These are phyloP conservation scores for Nadsonia fulvescens DNA, from an alignment of 805 yeast species.

Conservation along the genomic window DNA sequence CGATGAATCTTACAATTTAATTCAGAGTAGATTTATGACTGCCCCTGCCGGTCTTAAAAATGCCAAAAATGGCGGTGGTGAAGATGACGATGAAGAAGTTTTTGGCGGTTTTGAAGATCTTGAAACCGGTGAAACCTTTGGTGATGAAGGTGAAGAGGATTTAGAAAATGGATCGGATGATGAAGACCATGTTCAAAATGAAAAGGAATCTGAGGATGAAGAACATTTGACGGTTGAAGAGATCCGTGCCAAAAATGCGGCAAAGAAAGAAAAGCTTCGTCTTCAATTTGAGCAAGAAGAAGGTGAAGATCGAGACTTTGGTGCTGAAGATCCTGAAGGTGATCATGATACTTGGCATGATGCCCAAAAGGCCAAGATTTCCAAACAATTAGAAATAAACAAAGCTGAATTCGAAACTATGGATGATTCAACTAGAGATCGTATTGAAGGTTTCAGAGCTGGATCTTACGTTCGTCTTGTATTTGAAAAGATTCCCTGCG, in stretches of 20 bases:
- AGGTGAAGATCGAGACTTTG: slow-evolving; percentile 46
- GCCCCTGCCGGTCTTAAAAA: slow-evolving; percentile 6
- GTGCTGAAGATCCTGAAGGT: slow-evolving; percentile 61
- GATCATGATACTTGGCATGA: slow-evolving; percentile 97
- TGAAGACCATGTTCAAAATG: slow-evolving; percentile 23
- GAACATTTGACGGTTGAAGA: slow-evolving; percentile 37
- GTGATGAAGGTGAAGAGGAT: slow-evolving; percentile 16
- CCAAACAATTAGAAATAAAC: slow-evolving; percentile 88
- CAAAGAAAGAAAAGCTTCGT: slow-evolving; percentile 73
- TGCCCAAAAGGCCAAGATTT: slow-evolving; percentile 89
- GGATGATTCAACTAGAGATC: slow-evolving; percentile 59
- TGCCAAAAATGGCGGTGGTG: slow-evolving; percentile 13
- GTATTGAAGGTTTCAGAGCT: slow-evolving; percentile 80
- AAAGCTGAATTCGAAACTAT: slow-evolving; percentile 45
- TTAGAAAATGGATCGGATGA: slow-evolving; percentile 21
- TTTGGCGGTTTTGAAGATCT: slow-evolving; percentile 26
- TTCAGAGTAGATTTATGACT: slow-evolving; percentile 11
- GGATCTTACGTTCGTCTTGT: slow-evolving; percentile 89
- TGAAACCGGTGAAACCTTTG: slow-evolving; percentile 17
- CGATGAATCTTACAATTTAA: too few species aligned
- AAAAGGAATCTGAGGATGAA: slow-evolving; percentile 19
- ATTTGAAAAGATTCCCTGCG: slow-evolving; percentile 71
- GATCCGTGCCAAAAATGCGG: slow-evolving; percentile 65
- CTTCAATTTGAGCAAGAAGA: slow-evolving; percentile 81
- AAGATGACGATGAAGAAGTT: slow-evolving; percentile 20